These are phyloP conservation scores for Gynochthodes officinalis DNA, from an alignment of 257 asterid species.

Conservation along the genomic window DNA sequence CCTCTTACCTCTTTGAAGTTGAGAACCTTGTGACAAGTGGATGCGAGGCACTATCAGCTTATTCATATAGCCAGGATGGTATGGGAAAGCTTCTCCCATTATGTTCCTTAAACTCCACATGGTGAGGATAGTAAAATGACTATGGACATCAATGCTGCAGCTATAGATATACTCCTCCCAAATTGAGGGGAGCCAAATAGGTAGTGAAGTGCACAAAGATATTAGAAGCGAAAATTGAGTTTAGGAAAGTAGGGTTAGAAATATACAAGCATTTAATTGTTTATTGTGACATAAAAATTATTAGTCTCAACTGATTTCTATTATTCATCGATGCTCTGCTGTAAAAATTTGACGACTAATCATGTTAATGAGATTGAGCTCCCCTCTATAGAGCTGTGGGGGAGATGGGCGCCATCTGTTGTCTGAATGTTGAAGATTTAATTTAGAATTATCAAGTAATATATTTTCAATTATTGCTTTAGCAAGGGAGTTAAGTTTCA, in stretches of 20 bases:
- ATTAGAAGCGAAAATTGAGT: neutral
- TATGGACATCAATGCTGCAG: neutral
- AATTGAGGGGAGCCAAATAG: conserved; percentile 2
- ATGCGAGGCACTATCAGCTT: neutral
- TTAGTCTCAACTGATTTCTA: conserved; percentile 26
- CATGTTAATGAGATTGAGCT: conserved; percentile 15
- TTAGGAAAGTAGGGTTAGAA: conserved; percentile 17
- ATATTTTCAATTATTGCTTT: no score
- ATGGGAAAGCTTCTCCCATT: neutral
- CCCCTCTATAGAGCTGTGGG: conserved; percentile 15
- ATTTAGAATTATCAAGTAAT: neutral
- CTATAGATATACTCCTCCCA: neutral
- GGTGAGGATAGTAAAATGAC: neutral
- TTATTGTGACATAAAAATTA: conserved; percentile 20
- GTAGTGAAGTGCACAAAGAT: conserved; percentile 11
- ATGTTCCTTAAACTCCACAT: neutral
- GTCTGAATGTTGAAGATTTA: neutral
- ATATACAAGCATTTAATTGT: conserved; percentile 15
- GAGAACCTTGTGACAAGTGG: neutral
- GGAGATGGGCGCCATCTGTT: neutral
- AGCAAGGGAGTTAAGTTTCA: no score
- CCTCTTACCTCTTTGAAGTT: neutral
- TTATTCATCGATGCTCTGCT: conserved; percentile 21
- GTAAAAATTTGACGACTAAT: conserved; percentile 33
- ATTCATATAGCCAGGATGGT: neutral